Conservation (phyloP, 1,284 basidiomycete genomes). For the Erythrobasidium hasegawianum region DNA sequence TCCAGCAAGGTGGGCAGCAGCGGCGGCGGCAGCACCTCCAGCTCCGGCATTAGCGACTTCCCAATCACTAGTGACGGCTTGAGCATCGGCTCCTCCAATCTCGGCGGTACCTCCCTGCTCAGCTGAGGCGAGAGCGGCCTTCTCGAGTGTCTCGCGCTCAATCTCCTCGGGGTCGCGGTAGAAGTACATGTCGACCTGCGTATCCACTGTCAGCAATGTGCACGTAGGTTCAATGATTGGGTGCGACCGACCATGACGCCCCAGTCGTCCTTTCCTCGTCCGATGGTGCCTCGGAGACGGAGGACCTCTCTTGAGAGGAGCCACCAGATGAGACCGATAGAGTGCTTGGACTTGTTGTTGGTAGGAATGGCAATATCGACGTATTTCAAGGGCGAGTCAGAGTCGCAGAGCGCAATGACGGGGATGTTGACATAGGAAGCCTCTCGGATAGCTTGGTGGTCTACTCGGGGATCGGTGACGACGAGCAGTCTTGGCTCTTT, state of each 20-base stretch:
- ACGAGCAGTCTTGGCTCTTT: conserved; percentile 98
- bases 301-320: conserved; percentile 95
- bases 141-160: conserved; percentile 92
- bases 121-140: conserved; percentile 69
- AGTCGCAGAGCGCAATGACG: conserved; percentile 97
- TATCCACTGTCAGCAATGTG: background rate
- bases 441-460: conserved; percentile 99
- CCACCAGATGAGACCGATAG: conserved; percentile 99
- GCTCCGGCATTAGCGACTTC: conserved; percentile 55
- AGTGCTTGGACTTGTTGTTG: conserved; percentile 98
- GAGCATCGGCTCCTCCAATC: conserved; percentile 50
- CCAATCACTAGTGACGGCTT: conserved; percentile 63
- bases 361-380: conserved; percentile 98
- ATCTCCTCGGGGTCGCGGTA: conserved; percentile 99
- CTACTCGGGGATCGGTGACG: conserved; percentile 97
- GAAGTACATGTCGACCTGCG: conserved; percentile 74
- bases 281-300: conserved; percentile 86
- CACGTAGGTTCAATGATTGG: too few relatives aligned
- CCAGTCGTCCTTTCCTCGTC: conserved; percentile 86
- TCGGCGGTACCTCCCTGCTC: conserved; percentile 56
- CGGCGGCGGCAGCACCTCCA: conserved; percentile 63
- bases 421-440: conserved; percentile 99
- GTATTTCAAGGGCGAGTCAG: conserved; percentile 93
- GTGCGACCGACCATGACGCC: conserved; percentile 65
- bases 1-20: conserved; percentile 64